Percentiles rank a stretch among this genome's conserved stretches.
Conservation (phyloP, 75 land plant genomes). For the Adiantum capillusveneris region DNA sequence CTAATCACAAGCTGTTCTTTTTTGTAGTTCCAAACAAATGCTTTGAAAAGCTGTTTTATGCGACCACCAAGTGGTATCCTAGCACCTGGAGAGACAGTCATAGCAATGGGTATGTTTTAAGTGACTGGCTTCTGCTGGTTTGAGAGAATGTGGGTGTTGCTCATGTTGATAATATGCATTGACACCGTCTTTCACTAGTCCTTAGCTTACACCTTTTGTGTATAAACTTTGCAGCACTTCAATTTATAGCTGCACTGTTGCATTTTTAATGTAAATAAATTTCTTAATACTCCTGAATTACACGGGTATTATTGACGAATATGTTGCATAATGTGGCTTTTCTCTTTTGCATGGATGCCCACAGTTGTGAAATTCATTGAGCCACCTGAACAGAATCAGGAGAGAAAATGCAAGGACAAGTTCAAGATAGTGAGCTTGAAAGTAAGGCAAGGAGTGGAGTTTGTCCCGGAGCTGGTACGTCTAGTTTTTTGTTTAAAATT, state of each 20-base stretch:
- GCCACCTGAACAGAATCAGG: constrained; percentile 25
- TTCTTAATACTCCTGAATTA: too few species aligned
- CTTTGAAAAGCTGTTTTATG: constrained; percentile 54
- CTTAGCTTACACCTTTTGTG: neutral
- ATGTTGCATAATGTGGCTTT: too few species aligned
- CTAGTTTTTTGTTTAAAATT: too few species aligned
- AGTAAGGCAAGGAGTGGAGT: constrained; percentile 73
- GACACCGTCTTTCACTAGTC: neutral
- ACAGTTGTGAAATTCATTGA: constrained; percentile 49
- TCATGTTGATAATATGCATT: neutral
- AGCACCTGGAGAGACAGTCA: constrained; percentile 29
- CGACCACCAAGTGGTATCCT: constrained; percentile 44
- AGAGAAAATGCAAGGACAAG: constrained; percentile 78
- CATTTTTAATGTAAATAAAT: too few species aligned
- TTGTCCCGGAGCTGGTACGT: constrained; percentile 77
- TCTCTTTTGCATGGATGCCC: neutral
- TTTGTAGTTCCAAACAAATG: constrained; percentile 43
- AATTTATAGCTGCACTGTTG: too few species aligned
- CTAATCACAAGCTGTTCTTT: neutral
- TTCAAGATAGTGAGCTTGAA: constrained; percentile 92
- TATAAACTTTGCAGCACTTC: neutral
- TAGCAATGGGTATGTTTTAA: constrained; percentile 24
- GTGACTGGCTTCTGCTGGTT: too few species aligned
- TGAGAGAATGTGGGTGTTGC: too few species aligned
- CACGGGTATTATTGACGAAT: too few species aligned